Conservation (phyloP, 768 basidiomycete species). For the Boletales sp. region DNA sequence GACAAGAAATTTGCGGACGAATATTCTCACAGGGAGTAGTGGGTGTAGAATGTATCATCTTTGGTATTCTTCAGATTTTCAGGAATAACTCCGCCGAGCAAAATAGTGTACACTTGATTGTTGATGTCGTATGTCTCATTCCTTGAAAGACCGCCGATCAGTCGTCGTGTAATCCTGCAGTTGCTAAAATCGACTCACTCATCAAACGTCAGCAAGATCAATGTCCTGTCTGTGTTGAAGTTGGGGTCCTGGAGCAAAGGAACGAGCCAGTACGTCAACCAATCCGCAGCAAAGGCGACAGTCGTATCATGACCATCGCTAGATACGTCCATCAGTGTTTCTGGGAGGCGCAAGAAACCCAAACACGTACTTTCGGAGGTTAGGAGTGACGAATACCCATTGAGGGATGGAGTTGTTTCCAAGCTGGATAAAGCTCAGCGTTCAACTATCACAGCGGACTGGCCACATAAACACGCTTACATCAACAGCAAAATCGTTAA, state of each 20-base stretch:
- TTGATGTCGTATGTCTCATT: conserved; percentile 31
- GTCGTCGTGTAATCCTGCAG: background rate
- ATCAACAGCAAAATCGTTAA: conserved; percentile 59
- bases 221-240: conserved; percentile 53
- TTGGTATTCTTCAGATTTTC: conserved; percentile 37
- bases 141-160: conserved; percentile 5
- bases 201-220: conserved; percentile 61
- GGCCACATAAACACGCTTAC: conserved; percentile 17
- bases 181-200: conserved; percentile 37
- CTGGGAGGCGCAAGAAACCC: background rate
- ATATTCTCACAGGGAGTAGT: conserved; percentile 43
- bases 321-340: conserved; percentile 9
- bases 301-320: conserved; percentile 60
- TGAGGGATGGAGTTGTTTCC: conserved; percentile 47
- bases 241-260: conserved; percentile 46
- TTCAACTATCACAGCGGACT: no score
- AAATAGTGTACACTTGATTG: conserved; percentile 44
- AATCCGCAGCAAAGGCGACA: conserved; percentile 44
- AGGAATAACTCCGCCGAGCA: conserved; percentile 46
- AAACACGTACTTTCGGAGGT: conserved; percentile 33
- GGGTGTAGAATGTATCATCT: conserved; percentile 54
- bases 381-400: conserved; percentile 61
- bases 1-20: background rate
- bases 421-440: conserved; percentile 9
- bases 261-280: conserved; percentile 47